Conservation (phyloP, 164 flowering plant genomes). For the Stephania yunnanensis region DNA sequence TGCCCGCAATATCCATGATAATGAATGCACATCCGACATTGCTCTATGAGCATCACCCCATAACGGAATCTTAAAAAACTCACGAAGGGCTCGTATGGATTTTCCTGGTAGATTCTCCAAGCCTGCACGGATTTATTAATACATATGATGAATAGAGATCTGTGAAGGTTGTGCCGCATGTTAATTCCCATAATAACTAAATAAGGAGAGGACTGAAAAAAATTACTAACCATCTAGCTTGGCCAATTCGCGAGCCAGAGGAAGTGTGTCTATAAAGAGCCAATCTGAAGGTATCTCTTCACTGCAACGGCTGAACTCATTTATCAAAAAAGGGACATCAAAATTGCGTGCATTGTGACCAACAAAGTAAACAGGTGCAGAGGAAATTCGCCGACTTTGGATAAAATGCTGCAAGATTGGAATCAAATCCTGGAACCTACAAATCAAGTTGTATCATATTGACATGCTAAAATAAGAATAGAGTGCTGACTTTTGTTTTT, state of each 20-base stretch:
- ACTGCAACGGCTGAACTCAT: conserved; percentile 64
- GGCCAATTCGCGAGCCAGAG: conserved; percentile 55
- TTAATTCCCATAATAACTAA: neutral
- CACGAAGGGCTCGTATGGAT: conserved; percentile 50
- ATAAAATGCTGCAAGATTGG: conserved; percentile 64
- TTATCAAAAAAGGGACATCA: conserved; percentile 72
- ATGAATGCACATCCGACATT: conserved; percentile 56
- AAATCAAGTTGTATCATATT: neutral
- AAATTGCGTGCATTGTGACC: conserved; percentile 80
- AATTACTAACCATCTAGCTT: conserved; percentile 47
- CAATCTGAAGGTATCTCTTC: conserved; percentile 66
- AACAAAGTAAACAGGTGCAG: conserved; percentile 49
- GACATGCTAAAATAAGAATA: too few relatives aligned
- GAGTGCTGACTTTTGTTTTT: too few relatives aligned
- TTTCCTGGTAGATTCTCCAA: conserved; percentile 18
- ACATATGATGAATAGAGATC: neutral
- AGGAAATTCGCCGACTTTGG: conserved; percentile 66
- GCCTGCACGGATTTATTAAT: conserved; percentile 26
- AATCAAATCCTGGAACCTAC: conserved; percentile 77
- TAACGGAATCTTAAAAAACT: conserved; percentile 40
- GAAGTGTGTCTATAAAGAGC: conserved; percentile 66
- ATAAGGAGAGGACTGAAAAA: neutral
- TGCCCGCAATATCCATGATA: conserved; percentile 55
- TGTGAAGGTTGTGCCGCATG: neutral
- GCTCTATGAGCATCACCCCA: conserved; percentile 80